A percentile compares a stretch with the other conserved stretches of the same genome.
Evolutionary conservation across 768 basidiomycete genomes (phyloP).

Genomic region (Hirschioporus abietinus): DNA sequence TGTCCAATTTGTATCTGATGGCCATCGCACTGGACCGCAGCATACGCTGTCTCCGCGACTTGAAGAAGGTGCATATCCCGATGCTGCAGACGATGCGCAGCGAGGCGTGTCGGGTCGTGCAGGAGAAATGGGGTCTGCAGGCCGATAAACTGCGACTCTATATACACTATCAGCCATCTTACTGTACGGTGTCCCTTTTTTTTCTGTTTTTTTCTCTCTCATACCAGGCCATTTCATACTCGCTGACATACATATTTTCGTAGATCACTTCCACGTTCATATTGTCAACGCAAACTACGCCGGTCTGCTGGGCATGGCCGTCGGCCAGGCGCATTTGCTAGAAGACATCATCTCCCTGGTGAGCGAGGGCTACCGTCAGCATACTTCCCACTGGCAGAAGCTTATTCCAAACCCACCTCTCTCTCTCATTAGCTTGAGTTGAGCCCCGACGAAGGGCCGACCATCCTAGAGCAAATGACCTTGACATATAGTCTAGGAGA

Average conservation of each 20-base stretch:
- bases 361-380: slow-evolving; percentile 16
- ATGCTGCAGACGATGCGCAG: slow-evolving; percentile 62
- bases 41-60: slow-evolving; percentile 73
- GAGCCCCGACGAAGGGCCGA: slow-evolving; percentile 38
- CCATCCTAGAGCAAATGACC: slow-evolving; percentile 65
- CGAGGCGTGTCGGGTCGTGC: slow-evolving; percentile 47
- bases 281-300: slow-evolving; percentile 73
- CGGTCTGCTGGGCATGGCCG: slow-evolving; percentile 61
- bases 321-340: slow-evolving; percentile 89
- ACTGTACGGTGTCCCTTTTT: slow-evolving; percentile 54
- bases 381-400: no score
- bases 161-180: slow-evolving; percentile 94
- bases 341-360: slow-evolving; percentile 90
- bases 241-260: no score
- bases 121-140: slow-evolving; percentile 61
- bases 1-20: slow-evolving; percentile 80
- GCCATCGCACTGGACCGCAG: slow-evolving; percentile 60
- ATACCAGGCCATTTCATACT: no score
- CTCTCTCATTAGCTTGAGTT: slow-evolving; percentile 55
- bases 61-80: slow-evolving; percentile 55
- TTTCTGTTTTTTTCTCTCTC: no score
- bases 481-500: slow-evolving; percentile 81
- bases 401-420: slow-evolving; percentile 6
- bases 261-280: slow-evolving; percentile 94
- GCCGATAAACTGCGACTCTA: slow-evolving; percentile 67